Conservation (phyloP, 2,329 filamentous ascomycete genomes). For the Trichocomaceae sp. region DNA sequence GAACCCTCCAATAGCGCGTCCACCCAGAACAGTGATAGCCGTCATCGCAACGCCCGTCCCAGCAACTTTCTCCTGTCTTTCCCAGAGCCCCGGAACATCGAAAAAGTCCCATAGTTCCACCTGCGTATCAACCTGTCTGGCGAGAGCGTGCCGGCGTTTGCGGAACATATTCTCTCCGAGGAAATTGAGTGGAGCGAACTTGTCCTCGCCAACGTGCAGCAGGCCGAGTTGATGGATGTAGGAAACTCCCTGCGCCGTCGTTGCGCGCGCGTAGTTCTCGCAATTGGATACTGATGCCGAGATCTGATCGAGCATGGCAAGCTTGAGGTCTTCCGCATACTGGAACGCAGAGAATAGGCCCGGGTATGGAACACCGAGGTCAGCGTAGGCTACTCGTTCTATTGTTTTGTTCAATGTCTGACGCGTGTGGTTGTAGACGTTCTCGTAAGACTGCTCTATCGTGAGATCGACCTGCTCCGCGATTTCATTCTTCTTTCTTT, state of each 20-base stretch:
- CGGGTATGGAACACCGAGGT: slow-evolving; percentile 78
- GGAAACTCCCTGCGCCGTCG: slow-evolving; percentile 73
- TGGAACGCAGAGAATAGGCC: slow-evolving; percentile 79
- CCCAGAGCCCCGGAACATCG: slow-evolving; percentile 73
- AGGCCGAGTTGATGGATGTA: slow-evolving; percentile 84
- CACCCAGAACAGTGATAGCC: slow-evolving; percentile 76
- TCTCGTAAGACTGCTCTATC: slow-evolving; percentile 77
- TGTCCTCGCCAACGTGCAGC: slow-evolving; percentile 72
- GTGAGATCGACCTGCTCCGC: slow-evolving; percentile 72
- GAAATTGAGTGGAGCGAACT: slow-evolving; percentile 81
- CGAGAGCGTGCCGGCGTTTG: slow-evolving; percentile 66
- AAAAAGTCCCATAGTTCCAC: slow-evolving; percentile 92
- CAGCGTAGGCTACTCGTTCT: slow-evolving; percentile 63
- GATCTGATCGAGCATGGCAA: slow-evolving; percentile 85
- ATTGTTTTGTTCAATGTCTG: slow-evolving; percentile 70
- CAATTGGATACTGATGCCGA: slow-evolving; percentile 69
- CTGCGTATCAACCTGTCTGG: slow-evolving; percentile 77
- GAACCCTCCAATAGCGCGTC: slow-evolving; percentile 71
- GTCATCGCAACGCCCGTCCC: slow-evolving; percentile 94
- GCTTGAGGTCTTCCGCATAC: slow-evolving; percentile 88
- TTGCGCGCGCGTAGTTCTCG: slow-evolving; percentile 75
- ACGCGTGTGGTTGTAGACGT: slow-evolving; percentile 79
- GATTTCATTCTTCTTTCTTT: slow-evolving; percentile 70
- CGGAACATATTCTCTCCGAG: slow-evolving; percentile 92
- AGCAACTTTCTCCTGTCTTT: slow-evolving; percentile 88